Evolutionary conservation across 371 early-diverging fungal species (phyloP).

Genomic region (Lichtheimia corymbifera): DNA sequence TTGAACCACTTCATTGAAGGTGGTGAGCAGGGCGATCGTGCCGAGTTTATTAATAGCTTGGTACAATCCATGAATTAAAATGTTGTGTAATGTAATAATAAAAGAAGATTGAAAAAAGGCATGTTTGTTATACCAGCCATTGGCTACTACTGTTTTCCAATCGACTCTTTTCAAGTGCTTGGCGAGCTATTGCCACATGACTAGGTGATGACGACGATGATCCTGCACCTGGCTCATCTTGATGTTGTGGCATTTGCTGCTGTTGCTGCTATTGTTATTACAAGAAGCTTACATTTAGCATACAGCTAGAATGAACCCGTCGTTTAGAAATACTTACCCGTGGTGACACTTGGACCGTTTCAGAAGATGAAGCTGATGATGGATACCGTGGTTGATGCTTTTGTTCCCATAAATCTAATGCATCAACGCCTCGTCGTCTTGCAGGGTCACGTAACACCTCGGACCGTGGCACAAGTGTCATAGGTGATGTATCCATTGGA

Average conservation of each 20-base stretch:
- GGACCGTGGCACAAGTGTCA: constrained; percentile 38
- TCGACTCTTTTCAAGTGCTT: constrained; percentile 21
- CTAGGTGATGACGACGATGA: constrained; percentile 2
- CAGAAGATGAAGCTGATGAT: constrained; percentile 11
- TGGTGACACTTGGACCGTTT: background rate
- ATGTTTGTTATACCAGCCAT: constrained; percentile 20
- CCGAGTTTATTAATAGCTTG: constrained; percentile 88
- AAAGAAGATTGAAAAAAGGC: background rate
- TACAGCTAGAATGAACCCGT: too few species aligned
- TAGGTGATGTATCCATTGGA: constrained; percentile 28
- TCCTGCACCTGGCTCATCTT: too few species aligned
- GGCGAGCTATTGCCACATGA: constrained; percentile 26
- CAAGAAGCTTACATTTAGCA: too few species aligned
- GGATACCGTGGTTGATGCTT: constrained; percentile 18
- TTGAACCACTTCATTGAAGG: constrained; percentile 95
- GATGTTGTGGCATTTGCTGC: too few species aligned
- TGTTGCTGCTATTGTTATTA: too few species aligned
- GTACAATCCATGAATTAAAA: constrained; percentile 92
- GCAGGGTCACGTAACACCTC: constrained; percentile 39
- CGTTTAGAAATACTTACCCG: too few species aligned
- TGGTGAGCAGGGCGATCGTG: constrained; percentile 94
- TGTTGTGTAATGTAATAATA: constrained; percentile 4
- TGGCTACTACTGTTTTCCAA: constrained; percentile 34
- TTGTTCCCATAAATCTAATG: constrained; percentile 41
- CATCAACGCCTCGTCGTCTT: constrained; percentile 45